Percentiles rank a stretch among this genome's conserved stretches.
Conservation (phyloP, 2,329 filamentous ascomycete genomes). For the Alternaria postmessia region DNA sequence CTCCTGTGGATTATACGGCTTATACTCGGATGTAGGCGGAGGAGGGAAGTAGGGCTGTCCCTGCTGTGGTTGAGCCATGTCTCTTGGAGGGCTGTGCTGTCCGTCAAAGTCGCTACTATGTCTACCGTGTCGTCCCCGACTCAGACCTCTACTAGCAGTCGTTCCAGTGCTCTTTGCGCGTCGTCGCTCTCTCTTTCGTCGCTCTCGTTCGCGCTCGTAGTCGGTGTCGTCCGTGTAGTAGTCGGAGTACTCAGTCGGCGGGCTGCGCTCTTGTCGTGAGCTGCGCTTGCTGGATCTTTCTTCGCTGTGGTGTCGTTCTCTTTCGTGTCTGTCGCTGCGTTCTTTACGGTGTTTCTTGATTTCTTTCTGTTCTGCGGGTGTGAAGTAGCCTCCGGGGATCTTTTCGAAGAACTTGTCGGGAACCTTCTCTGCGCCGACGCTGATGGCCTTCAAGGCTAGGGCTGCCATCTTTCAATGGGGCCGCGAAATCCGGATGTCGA, state of each 20-base stretch:
- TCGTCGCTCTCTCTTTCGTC: slow-evolving; percentile 31
- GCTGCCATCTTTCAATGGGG: slow-evolving; percentile 42
- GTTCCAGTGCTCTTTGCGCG: slow-evolving; percentile 40
- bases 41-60: slow-evolving; percentile 44
- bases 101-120: slow-evolving; percentile 37
- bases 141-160: slow-evolving; percentile 34
- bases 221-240: slow-evolving; percentile 43
- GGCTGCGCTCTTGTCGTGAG: slow-evolving; percentile 38
- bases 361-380: slow-evolving; percentile 39
- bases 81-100: slow-evolving; percentile 28
- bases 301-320: slow-evolving; percentile 24
- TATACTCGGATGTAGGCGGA: slow-evolving; percentile 44
- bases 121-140: slow-evolving; percentile 38
- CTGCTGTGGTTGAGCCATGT: slow-evolving; percentile 41
- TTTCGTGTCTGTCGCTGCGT: slow-evolving; percentile 26
- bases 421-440: slow-evolving; percentile 50
- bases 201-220: slow-evolving; percentile 37
- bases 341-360: slow-evolving; percentile 30
- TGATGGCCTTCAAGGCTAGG: slow-evolving; percentile 50
- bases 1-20: slow-evolving; percentile 48
- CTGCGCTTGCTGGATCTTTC: slow-evolving; percentile 26
- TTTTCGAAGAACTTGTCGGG: slow-evolving; percentile 50
- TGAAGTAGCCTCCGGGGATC: slow-evolving; percentile 51
- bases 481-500: slow-evolving; percentile 36
- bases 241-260: slow-evolving; percentile 39